These are phyloP conservation scores for Sesbania bispinosa DNA, from an alignment of 306 rosid species.

Conservation along the genomic window DNA sequence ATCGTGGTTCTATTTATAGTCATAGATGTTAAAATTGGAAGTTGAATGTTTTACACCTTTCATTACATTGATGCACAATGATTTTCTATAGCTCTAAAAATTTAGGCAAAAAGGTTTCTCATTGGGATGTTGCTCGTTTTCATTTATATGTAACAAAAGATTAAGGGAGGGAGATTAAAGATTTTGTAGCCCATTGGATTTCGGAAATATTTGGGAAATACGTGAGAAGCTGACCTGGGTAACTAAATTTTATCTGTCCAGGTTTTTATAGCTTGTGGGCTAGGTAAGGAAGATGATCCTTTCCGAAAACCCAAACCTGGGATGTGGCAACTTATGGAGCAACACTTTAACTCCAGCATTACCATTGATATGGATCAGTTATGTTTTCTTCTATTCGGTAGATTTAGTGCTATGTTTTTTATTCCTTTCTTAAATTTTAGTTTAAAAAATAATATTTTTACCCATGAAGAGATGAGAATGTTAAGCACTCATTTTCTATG, in stretches of 20 bases:
- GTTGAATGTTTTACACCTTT: neutral
- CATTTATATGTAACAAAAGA: neutral
- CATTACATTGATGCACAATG: neutral
- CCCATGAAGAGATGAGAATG: constrained; percentile 5
- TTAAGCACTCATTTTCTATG: constrained; percentile 15
- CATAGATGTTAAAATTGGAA: neutral
- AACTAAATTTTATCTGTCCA: constrained; percentile 32
- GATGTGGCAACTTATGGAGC: constrained; percentile 86
- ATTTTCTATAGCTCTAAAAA: neutral
- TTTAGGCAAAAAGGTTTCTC: neutral
- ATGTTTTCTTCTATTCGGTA: constrained; percentile 31
- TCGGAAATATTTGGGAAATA: neutral
- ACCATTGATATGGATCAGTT: constrained; percentile 78
- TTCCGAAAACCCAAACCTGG: constrained; percentile 88
- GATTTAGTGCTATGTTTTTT: constrained; percentile 5
- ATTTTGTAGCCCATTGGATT: neutral
- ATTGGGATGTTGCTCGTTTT: neutral
- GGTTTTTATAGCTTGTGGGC: constrained; percentile 90
- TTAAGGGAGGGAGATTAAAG: neutral
- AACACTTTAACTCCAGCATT: constrained; percentile 80
- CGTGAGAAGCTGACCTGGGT: neutral
- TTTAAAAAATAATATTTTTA: constrained; percentile 2
- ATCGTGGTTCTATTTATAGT: neutral
- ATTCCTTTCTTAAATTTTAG: neutral
- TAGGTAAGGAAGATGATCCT: constrained; percentile 57